Evolutionary conservation across 768 basidiomycete species (phyloP).

Genomic region (Hemileccinum rubropunctum): DNA sequence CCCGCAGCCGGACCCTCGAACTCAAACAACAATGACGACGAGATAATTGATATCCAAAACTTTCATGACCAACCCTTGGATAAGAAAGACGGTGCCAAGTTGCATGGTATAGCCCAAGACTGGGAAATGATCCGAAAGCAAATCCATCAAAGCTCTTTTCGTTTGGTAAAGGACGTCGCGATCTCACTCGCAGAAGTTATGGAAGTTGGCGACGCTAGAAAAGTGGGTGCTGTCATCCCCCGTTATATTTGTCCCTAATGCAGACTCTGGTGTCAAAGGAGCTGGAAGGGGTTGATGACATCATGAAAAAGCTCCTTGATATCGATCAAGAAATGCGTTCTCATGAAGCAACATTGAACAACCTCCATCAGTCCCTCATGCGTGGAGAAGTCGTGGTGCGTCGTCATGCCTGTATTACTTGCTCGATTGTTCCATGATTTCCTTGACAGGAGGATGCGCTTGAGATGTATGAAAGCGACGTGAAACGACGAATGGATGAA

Average conservation of each 20-base stretch:
- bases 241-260: not conserved
- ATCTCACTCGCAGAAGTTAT: conserved; percentile 60
- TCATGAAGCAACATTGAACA: conserved; percentile 52
- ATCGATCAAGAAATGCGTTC: conserved; percentile 57
- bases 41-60: conserved; percentile 56
- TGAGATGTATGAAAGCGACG: conserved; percentile 48
- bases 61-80: conserved; percentile 68
- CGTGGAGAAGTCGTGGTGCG: conserved; percentile 61
- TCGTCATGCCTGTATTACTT: not conserved
- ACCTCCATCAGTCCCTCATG: conserved; percentile 54
- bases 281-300: conserved; percentile 55
- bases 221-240: conserved; percentile 38
- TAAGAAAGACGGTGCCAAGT: conserved; percentile 46
- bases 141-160: conserved; percentile 43
- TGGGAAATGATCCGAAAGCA: conserved; percentile 57
- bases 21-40: conserved; percentile 29
- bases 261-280: conserved; percentile 35
- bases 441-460: conserved; percentile 48
- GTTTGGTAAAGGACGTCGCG: conserved; percentile 51
- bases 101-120: conserved; percentile 58
- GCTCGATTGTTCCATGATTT: not conserved
- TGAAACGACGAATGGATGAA: conserved; percentile 40
- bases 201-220: conserved; percentile 48
- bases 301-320: conserved; percentile 71
- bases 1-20: conserved; percentile 24